Conservation (phyloP, 1,284 basidiomycete genomes). For the Marasmius sp. region DNA sequence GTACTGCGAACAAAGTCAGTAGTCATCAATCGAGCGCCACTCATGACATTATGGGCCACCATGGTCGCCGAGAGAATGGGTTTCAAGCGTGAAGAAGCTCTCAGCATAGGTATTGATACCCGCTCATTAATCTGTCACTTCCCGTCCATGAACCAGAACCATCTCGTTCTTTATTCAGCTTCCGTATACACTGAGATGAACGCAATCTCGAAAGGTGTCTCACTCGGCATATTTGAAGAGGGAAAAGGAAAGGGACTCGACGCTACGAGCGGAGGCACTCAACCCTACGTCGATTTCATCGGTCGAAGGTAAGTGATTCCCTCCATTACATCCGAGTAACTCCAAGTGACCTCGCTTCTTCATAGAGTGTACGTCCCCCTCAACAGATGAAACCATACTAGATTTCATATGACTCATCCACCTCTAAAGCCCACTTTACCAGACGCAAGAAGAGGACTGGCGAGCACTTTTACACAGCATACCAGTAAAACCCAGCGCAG, state of each 20-base stretch:
- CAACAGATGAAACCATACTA: slow-evolving; percentile 50
- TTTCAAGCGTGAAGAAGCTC: slow-evolving; percentile 84
- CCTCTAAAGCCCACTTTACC: slow-evolving; percentile 72
- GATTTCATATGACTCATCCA: not conserved
- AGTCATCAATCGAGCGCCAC: slow-evolving; percentile 87
- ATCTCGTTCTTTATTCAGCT: slow-evolving; percentile 41
- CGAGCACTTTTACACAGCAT: slow-evolving; percentile 77
- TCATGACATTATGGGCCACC: slow-evolving; percentile 93
- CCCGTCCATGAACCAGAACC: not conserved
- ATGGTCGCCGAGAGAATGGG: slow-evolving; percentile 84
- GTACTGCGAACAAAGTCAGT: slow-evolving; percentile 58
- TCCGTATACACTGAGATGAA: slow-evolving; percentile 94
- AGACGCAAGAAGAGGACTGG: slow-evolving; percentile 70
- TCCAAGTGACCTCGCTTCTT: not conserved
- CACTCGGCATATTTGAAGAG: slow-evolving; percentile 71
- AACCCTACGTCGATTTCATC: slow-evolving; percentile 93
- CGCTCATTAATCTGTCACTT: not conserved
- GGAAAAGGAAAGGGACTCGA: slow-evolving; percentile 54
- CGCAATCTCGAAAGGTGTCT: slow-evolving; percentile 80
- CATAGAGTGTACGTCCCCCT: slow-evolving; percentile 3
- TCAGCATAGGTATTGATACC: slow-evolving; percentile 70
- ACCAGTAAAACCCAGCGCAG: slow-evolving; percentile 71
- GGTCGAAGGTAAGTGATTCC: slow-evolving; percentile 70
- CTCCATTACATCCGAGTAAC: not conserved
- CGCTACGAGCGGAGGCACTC: slow-evolving; percentile 60